phyloP scores from a whole-genome alignment of 345 rosid species.

The Gossypium turneri region DNA sequence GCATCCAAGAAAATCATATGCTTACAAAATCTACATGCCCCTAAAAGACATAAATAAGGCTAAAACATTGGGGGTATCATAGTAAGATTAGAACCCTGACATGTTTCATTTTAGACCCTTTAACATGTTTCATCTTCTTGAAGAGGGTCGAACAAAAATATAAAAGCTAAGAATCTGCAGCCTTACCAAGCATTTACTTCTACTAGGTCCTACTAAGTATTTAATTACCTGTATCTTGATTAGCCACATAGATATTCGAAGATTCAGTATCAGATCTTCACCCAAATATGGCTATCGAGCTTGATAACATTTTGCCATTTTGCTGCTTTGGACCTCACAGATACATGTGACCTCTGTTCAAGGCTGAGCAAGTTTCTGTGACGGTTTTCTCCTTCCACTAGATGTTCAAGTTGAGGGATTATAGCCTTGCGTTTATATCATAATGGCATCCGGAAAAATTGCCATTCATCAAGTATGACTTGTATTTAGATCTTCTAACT shows the following conservation, averaged over 20 bases:
- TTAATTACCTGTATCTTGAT: not conserved
- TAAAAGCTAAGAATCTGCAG: not conserved
- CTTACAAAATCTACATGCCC: not conserved
- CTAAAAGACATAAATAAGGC: not conserved
- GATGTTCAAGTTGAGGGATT: not conserved
- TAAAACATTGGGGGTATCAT: not conserved
- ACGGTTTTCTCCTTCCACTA: constrained; percentile 8
- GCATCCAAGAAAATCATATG: not conserved
- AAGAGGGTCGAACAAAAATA: not conserved
- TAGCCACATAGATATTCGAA: not conserved
- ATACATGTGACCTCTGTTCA: no score
- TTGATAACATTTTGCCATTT: not conserved
- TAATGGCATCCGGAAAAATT: constrained; percentile 15
- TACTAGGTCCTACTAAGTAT: not conserved
- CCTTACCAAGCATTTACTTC: not conserved
- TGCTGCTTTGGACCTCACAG: not conserved
- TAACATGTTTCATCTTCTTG: not conserved
- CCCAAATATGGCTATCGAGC: not conserved
- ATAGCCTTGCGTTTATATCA: not conserved
- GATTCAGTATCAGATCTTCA: not conserved
- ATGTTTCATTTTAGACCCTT: not conserved
- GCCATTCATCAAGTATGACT: constrained; percentile 6
- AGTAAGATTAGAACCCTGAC: not conserved
- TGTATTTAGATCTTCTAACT: constrained; percentile 20
- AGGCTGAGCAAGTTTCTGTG: not conserved